These are phyloP conservation scores for Haematococcus sp. DNA, from an alignment of 139 green algal genomes.

Conservation along the genomic window DNA sequence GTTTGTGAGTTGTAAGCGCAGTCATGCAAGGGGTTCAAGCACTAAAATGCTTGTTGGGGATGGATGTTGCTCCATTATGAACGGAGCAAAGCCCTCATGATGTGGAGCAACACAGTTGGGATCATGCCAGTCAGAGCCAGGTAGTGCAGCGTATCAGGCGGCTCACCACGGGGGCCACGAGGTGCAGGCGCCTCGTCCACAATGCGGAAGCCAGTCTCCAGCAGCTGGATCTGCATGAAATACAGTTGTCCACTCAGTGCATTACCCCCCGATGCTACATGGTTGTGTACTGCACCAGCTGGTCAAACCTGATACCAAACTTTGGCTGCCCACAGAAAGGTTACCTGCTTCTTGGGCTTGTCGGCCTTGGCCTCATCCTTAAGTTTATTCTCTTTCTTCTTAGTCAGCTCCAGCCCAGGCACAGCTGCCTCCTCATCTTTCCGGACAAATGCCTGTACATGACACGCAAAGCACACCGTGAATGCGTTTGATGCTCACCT, in stretches of 20 bases:
- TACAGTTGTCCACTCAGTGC: too few species aligned
- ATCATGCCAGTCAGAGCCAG: too few species aligned
- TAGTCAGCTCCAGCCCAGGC: constrained; percentile 38
- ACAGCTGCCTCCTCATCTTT: constrained; percentile 38
- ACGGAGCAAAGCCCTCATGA: too few species aligned
- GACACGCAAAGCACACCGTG: too few species aligned
- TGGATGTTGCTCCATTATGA: too few species aligned
- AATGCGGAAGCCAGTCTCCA: constrained; percentile 45
- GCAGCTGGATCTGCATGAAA: constrained; percentile 15
- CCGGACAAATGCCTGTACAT: constrained; percentile 12
- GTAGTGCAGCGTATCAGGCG: too few species aligned
- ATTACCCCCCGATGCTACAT: too few species aligned
- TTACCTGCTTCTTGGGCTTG: constrained; percentile 32
- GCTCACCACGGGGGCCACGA: constrained; percentile 15
- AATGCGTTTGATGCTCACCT: not conserved
- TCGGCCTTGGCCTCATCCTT: constrained; percentile 6
- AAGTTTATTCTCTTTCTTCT: constrained; percentile 46
- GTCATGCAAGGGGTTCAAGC: too few species aligned
- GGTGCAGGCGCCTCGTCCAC: constrained; percentile 9
- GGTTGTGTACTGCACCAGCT: not conserved
- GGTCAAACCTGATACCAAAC: not conserved
- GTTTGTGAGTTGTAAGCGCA: too few species aligned
- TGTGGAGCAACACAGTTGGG: too few species aligned
- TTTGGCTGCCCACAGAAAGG: not conserved
- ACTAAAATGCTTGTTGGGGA: too few species aligned